These are phyloP conservation scores for Purpureocillium takamizusanense DNA, from an alignment of 2,329 filamentous ascomycete species.

Conservation along the genomic window DNA sequence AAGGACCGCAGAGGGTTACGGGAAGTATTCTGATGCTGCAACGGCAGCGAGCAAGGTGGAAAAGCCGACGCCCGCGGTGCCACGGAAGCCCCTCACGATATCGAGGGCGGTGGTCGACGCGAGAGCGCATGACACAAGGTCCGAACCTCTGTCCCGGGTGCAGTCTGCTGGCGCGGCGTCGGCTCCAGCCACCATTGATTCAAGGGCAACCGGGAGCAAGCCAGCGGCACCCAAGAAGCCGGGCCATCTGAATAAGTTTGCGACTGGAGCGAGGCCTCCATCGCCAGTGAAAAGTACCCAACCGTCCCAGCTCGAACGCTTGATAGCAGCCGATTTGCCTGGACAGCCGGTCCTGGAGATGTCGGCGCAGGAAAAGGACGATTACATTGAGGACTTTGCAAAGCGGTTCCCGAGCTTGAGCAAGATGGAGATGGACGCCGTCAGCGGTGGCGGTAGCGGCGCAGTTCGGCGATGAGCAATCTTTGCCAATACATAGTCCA, in stretches of 20 bases:
- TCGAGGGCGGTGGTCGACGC: constrained; percentile 19
- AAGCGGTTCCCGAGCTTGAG: constrained; percentile 81
- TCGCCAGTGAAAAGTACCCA: constrained; percentile 36
- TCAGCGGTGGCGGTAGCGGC: constrained; percentile 26
- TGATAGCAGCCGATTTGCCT: constrained; percentile 36
- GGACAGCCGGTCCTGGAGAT: constrained; percentile 44
- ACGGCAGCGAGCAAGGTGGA: constrained; percentile 25
- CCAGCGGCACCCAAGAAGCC: constrained; percentile 54
- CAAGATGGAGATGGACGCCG: constrained; percentile 77
- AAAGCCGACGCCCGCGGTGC: constrained; percentile 33
- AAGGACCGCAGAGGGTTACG: constrained; percentile 79
- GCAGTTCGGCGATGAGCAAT: constrained; percentile 12
- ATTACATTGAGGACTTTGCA: constrained; percentile 63
- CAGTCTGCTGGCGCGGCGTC: constrained; percentile 9
- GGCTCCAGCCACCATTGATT: constrained; percentile 12
- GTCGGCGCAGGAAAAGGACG: constrained; percentile 50
- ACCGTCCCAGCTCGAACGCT: constrained; percentile 20
- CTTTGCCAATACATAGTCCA: no score
- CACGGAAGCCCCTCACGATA: constrained; percentile 40
- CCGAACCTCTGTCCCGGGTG: constrained; percentile 4
- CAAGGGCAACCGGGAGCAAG: constrained; percentile 22
- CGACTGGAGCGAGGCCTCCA: constrained; percentile 30
- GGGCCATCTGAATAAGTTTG: constrained; percentile 47
- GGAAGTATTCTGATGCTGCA: constrained; percentile 63
- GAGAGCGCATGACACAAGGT: constrained; percentile 12